These are phyloP conservation scores for Leucocoprinus birnbaumii DNA, from an alignment of 768 basidiomycete genomes.

Conservation along the genomic window DNA sequence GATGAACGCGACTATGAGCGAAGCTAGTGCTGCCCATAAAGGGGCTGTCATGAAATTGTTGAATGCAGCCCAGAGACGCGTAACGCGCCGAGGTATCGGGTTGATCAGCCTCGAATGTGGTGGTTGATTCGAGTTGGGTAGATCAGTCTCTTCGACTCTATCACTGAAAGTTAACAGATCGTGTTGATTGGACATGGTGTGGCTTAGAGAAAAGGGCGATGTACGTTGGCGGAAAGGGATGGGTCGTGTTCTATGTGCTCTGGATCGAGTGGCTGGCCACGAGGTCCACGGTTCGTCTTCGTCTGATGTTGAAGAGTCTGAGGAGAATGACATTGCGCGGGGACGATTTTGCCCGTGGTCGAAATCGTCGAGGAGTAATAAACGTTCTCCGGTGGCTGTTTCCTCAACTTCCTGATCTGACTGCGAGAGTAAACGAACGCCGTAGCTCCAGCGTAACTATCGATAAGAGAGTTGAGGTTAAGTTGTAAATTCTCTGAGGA, in stretches of 20 bases:
- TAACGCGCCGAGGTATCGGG: slow-evolving; percentile 19
- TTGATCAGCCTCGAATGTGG: slow-evolving; percentile 17
- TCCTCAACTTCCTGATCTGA: slow-evolving; percentile 46
- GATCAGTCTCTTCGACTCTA: slow-evolving; percentile 21
- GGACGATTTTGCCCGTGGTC: slow-evolving; percentile 13
- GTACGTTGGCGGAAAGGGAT: slow-evolving; percentile 26
- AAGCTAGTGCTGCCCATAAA: slow-evolving; percentile 76
- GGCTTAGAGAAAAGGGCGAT: slow-evolving; percentile 62
- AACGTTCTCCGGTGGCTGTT: slow-evolving; percentile 24
- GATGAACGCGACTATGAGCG: slow-evolving; percentile 74
- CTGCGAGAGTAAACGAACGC: slow-evolving; percentile 78
- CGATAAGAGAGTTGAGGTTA: neutral
- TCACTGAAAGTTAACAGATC: slow-evolving; percentile 32
- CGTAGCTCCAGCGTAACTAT: slow-evolving; percentile 91
- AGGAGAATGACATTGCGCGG: slow-evolving; percentile 12
- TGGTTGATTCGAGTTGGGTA: neutral
- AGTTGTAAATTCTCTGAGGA: neutral
- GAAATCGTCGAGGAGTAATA: slow-evolving; percentile 30
- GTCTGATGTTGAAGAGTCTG: slow-evolving; percentile 10
- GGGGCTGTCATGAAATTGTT: slow-evolving; percentile 87
- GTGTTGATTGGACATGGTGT: slow-evolving; percentile 64
- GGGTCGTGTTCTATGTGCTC: no score
- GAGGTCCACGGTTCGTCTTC: slow-evolving; percentile 3
- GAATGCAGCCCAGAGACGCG: slow-evolving; percentile 34
- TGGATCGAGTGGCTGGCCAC: no score